phyloP scores from a whole-genome alignment of 768 basidiomycete genomes.

The Termitomyces sp. region DNA sequence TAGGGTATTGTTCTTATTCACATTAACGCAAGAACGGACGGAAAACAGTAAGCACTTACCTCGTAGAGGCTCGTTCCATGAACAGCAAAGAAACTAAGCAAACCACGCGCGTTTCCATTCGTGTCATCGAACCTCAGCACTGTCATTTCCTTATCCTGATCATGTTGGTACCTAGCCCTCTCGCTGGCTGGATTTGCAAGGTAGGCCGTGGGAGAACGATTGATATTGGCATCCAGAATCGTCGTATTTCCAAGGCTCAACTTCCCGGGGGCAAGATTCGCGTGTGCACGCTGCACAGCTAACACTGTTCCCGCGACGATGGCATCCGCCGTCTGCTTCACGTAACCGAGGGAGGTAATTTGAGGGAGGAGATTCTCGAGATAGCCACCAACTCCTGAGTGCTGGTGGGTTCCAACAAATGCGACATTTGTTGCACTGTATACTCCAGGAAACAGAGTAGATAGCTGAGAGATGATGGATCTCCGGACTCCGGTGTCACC shows the following conservation, averaged over 20 bases:
- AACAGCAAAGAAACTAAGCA: slow-evolving; percentile 72
- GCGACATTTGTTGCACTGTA: slow-evolving; percentile 72
- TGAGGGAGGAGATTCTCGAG: slow-evolving; percentile 76
- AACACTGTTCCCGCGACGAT: slow-evolving; percentile 65
- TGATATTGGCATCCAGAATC: slow-evolving; percentile 61
- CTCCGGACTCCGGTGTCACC: slow-evolving; percentile 74
- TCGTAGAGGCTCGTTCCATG: slow-evolving; percentile 79
- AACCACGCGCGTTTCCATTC: slow-evolving; percentile 52
- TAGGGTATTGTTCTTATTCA: slow-evolving; percentile 68
- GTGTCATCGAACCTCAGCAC: slow-evolving; percentile 60
- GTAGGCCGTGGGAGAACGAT: slow-evolving; percentile 73
- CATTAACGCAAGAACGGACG: neutral
- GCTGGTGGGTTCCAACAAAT: slow-evolving; percentile 70
- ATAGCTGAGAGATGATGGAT: slow-evolving; percentile 54
- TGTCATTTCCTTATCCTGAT: slow-evolving; percentile 73
- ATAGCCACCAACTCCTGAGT: slow-evolving; percentile 76
- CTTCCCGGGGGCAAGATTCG: slow-evolving; percentile 49
- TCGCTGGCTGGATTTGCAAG: slow-evolving; percentile 69
- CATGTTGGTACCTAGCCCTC: slow-evolving; percentile 56
- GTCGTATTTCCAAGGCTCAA: slow-evolving; percentile 67
- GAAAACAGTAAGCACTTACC: slow-evolving; percentile 27
- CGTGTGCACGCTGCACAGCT: slow-evolving; percentile 65
- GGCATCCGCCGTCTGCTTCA: slow-evolving; percentile 64
- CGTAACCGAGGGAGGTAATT: slow-evolving; percentile 67
- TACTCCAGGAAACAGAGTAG: slow-evolving; percentile 50